Base-by-base conservation (phyloP, 2,329 filamentous ascomycete genomes). In the Sporothrix mexicana region DNA sequence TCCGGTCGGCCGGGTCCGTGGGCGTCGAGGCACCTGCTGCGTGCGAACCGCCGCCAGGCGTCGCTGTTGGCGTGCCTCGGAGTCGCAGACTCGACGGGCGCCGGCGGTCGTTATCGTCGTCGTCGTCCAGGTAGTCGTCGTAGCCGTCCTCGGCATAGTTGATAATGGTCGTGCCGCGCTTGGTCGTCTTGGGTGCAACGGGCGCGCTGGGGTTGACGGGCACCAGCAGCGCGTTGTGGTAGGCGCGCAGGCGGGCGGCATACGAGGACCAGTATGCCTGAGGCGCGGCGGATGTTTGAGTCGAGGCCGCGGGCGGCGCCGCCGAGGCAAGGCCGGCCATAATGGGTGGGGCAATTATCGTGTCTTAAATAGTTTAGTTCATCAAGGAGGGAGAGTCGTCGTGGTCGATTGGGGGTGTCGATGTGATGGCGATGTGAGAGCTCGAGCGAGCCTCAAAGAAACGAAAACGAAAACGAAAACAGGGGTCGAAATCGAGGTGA, bases 91-190 rank as follows among this genome's bases (percentile, higher is more conserved):
- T 94, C 0, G 94, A 97, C 13, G 93, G 92, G 1, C 91, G 91
- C 75, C 95, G 91, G 75, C 93, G 88, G 74, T 88, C 86, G 75
- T 94, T 92, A 68, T 92, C 91, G 75, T 92, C 91, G 74, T 94
- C 92, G 72, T 91, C 88, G 51, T 90, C 88, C 25, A 61, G 20
- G 73, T 88, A 82, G 78, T 95, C 94, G 76, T 98, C 95, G 79
- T 92, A 97, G 64, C 95, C 95, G 80, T 98, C 95, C 80, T 99
- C 96, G 30, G 96, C 95, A 80, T 99, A 99, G 84, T 98, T 99
- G 83, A 98, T 96, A 75, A 95, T 93, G 47, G 93, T 96, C 1
- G 96, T 98, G 73, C 96, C 96, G 82, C 96, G 92, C 85, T 99
- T 98, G 9, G 96, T 98, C n/a, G 93, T 97, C 80, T 95, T 90